Evolutionary conservation across 306 rosid species (phyloP).

Genomic region (Datisca glomerata): DNA sequence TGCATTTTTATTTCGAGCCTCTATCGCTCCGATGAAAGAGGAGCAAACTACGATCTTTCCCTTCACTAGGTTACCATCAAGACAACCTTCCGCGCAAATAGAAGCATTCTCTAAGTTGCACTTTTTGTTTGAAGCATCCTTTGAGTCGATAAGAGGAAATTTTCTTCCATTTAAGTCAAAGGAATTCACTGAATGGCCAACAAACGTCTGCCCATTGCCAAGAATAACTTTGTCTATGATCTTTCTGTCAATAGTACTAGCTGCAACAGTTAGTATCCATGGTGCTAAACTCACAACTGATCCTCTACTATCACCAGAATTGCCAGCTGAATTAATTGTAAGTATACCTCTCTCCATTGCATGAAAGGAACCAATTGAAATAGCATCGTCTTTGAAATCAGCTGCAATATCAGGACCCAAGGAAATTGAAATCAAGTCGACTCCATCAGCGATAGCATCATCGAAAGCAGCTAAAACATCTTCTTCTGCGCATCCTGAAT

Average conservation of each 20-base stretch:
- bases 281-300: conserved; percentile 19
- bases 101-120: neutral
- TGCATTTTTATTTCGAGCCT: conserved; percentile 13
- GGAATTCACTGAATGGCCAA: conserved; percentile 3
- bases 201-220: conserved; percentile 21
- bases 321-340: conserved; percentile 27
- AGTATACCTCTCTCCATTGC: conserved; percentile 29
- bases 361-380: conserved; percentile 36
- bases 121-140: neutral
- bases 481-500: neutral
- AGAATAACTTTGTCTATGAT: conserved; percentile 19
- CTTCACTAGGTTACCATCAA: conserved; percentile 8
- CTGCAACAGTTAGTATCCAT: conserved; percentile 30
- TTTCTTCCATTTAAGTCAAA: neutral
- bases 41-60: conserved; percentile 28
- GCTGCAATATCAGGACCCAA: rapidly evolving
- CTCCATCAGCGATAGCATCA: conserved; percentile 45
- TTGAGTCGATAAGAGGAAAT: conserved; percentile 3
- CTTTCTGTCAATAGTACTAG: conserved; percentile 26
- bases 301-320: conserved; percentile 10
- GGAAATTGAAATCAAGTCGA: conserved; percentile 25
- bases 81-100: neutral
- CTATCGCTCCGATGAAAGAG: neutral
- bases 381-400: neutral
- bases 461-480: conserved; percentile 34